These are phyloP conservation scores for Cephalotrichum gorgonifer DNA, from an alignment of 2,329 filamentous ascomycete species.

Conservation along the genomic window DNA sequence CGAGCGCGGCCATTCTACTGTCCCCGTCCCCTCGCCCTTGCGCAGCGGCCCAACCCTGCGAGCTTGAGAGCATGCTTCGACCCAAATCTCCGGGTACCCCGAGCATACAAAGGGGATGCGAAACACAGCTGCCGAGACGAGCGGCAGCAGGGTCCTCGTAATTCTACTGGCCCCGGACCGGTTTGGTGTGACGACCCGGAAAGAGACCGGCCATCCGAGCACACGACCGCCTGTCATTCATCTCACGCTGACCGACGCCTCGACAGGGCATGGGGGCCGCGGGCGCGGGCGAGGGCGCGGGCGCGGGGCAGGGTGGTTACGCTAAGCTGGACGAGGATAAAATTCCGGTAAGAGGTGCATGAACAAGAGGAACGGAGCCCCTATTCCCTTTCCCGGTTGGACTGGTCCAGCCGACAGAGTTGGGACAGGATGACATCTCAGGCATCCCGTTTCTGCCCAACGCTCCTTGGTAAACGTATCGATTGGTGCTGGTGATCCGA, in stretches of 20 bases:
- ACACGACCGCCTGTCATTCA: neutral
- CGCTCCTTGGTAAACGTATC: neutral
- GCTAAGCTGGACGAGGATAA: neutral
- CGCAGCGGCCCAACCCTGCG: neutral
- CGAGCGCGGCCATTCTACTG: neutral
- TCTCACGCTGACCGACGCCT: neutral
- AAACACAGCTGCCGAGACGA: neutral
- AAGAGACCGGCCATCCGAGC: neutral
- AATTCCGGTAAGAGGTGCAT: neutral
- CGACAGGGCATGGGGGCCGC: too few relatives aligned
- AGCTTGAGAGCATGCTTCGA: neutral
- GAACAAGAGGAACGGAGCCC: neutral
- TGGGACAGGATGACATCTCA: neutral
- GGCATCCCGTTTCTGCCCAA: conserved; percentile 1
- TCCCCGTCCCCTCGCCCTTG: neutral
- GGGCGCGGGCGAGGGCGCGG: too few relatives aligned
- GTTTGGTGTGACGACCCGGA: neutral
- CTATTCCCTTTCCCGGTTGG: neutral
- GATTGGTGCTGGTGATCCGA: neutral
- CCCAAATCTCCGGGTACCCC: neutral
- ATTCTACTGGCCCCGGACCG: neutral
- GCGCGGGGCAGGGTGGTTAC: neutral
- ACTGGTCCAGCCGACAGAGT: neutral
- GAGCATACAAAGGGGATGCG: neutral
- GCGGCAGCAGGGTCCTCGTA: neutral